Evolutionary conservation across 805 yeast species (phyloP), one percentile per base, ranked within the genome.

Genomic region (Kazachstania bromeliacearum): DNA sequence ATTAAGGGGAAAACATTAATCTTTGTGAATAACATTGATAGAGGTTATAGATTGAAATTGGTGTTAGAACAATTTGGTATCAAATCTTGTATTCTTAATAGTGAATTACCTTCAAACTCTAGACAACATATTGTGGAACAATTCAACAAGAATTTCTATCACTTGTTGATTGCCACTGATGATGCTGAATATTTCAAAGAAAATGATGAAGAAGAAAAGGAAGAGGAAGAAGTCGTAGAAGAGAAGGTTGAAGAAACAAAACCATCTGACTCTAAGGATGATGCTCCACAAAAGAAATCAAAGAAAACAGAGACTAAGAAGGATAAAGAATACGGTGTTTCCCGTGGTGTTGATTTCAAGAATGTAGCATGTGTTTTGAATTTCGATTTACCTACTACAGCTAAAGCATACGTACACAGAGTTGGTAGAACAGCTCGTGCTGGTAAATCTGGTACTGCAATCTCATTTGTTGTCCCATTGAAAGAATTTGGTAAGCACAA

Each of bases 391-490:
- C 98, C 98, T 28, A 73, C 84, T 3, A 77, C 94, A 7, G 79
- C 96, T 4, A 82, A 80, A 55, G 75, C 94, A 3, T 92, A 92
- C 55, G 79, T 85, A 21, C 98, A 92, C 60, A 74, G 98, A 56
- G 75, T 92, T 25, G 98, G 98, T 35, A 77, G 98, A 66, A 92
- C 98, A 4, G 98, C 98, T 4, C 77, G 98, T 63, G 97, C 95
- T 6, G 95, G 96, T 36, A 87, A 85, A 55, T 71, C 92, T 2
- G 98, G 98, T 40, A 88, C 85, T 74, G 83, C 97, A 0, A 69
- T 92, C 37, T 87, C 96, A 13, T 92, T 89, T 64, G 92, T 88
- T 14, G 85, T 89, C 18, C 83, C 92, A 19, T 63, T 67, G 23
- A 82, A 79, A 43, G 88, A 84, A 51, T 79, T 81, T 63, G 96